Conservation (phyloP, 2,329 filamentous ascomycete species). For the Paramyrothecium roridum region DNA sequence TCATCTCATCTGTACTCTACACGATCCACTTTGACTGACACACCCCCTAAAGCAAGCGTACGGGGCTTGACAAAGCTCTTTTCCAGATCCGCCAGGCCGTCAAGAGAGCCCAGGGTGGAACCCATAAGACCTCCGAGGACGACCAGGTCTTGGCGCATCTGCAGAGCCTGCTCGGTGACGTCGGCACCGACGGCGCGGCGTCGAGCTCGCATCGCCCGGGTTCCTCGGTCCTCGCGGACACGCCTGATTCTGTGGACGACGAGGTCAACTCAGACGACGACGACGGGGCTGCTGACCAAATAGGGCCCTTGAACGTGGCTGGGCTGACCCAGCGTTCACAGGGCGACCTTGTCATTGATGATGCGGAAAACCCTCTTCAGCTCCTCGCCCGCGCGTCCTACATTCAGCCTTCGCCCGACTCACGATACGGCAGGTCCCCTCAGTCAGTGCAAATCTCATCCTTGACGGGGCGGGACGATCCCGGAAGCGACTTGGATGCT, state of each 20-base stretch:
- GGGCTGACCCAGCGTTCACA: constrained; percentile 28
- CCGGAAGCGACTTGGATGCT: constrained; percentile 46
- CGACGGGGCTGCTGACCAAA: constrained; percentile 23
- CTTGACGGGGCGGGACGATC: background rate
- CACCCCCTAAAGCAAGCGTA: constrained; percentile 57
- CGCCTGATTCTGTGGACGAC: constrained; percentile 16
- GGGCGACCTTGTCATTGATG: constrained; percentile 61
- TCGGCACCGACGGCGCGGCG: constrained; percentile 14
- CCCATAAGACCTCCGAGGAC: constrained; percentile 37
- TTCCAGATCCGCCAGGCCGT: constrained; percentile 71
- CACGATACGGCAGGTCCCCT: constrained; percentile 21
- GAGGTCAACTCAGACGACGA: constrained; percentile 28
- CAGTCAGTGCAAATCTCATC: constrained; percentile 8
- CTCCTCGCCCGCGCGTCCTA: constrained; percentile 71
- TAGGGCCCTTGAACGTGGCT: constrained; percentile 17
- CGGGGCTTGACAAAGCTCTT: constrained; percentile 70
- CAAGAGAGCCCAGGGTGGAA: constrained; percentile 47
- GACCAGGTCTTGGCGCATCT: constrained; percentile 42
- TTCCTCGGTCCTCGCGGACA: background rate
- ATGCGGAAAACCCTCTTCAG: constrained; percentile 73
- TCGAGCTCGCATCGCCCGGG: constrained; percentile 2
- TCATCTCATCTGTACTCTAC: no score
- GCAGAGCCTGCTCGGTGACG: constrained; percentile 33
- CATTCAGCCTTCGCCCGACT: constrained; percentile 51
- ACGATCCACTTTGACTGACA: constrained; percentile 5